These are phyloP conservation scores for Tremella fuciformis DNA, from an alignment of 768 basidiomycete genomes.

Conservation along the genomic window DNA sequence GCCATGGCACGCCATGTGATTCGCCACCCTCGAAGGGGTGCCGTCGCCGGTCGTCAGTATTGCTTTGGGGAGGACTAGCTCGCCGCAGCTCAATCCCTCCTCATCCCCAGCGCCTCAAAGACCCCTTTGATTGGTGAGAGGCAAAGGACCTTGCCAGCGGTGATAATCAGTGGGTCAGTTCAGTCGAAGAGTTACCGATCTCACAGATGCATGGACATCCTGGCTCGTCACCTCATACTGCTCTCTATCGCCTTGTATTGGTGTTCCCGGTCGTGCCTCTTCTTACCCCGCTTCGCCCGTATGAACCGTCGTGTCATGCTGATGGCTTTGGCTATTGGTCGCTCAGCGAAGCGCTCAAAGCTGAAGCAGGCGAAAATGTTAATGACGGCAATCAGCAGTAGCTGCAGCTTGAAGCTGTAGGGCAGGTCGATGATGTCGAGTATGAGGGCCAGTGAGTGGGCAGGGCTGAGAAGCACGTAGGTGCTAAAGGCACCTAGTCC, in stretches of 20 bases:
- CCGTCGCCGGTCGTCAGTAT: too few species aligned
- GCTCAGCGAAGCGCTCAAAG: constrained; percentile 62
- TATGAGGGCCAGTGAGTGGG: constrained; percentile 60
- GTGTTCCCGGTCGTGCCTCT: constrained; percentile 53
- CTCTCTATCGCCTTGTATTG: constrained; percentile 81
- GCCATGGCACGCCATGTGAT: too few species aligned
- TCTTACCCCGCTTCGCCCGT: constrained; percentile 31
- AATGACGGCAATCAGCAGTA: constrained; percentile 65
- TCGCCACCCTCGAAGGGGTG: too few species aligned
- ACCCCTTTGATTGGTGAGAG: too few species aligned
- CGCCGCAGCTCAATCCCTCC: too few species aligned
- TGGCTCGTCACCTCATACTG: constrained; percentile 19
- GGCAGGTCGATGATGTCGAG: constrained; percentile 78
- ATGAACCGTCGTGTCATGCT: constrained; percentile 43
- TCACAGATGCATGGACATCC: not conserved
- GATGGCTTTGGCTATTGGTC: constrained; percentile 45
- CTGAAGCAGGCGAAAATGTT: constrained; percentile 70
- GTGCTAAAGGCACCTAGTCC: constrained; percentile 70
- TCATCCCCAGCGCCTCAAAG: too few species aligned
- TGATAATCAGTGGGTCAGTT: too few species aligned
- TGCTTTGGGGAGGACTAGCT: too few species aligned
- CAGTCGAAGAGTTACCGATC: too few species aligned
- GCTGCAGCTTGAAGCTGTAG: constrained; percentile 62
- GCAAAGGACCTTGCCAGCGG: too few species aligned
- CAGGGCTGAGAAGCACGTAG: constrained; percentile 71